A percentile compares a stretch with the other conserved stretches of the same genome.
These are phyloP conservation scores for Penicillium ochrochloron DNA, from an alignment of 495 filamentous ascomycete genomes.

Conservation along the genomic window DNA sequence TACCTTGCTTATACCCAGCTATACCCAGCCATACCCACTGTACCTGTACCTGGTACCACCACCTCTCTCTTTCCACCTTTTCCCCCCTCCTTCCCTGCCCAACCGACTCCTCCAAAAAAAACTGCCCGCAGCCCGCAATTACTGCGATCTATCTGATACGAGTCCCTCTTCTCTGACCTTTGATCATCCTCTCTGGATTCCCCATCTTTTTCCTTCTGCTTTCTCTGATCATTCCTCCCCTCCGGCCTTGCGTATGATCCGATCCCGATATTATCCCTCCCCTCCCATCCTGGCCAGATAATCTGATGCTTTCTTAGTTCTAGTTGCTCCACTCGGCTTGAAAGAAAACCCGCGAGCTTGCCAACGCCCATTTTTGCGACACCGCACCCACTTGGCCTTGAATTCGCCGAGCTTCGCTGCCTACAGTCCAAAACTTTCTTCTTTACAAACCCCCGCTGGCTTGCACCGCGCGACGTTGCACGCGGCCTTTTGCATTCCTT, in stretches of 20 bases:
- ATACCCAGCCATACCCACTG: background rate
- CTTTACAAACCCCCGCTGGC: background rate
- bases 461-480: conserved; percentile 8
- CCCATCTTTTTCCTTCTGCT: background rate
- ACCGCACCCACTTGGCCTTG: background rate
- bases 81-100: conserved; percentile 15
- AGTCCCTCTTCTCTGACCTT: background rate
- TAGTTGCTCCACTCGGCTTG: conserved; percentile 29
- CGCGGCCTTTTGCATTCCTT: conserved; percentile 4
- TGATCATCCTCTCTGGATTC: background rate
- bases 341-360: conserved; percentile 5
- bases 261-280: conserved; percentile 4
- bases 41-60: background rate
- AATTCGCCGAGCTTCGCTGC: conserved; percentile 7
- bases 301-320: conserved; percentile 32
- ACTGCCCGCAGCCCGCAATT: background rate
- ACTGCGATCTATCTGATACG: conserved; percentile 33
- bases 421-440: background rate
- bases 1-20: background rate
- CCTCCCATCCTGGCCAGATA: conserved; percentile 22
- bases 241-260: background rate
- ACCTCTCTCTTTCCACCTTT: background rate
- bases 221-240: background rate
- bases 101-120: conserved; percentile 13
- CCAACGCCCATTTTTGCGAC: conserved; percentile 23